Evolutionary conservation across 192 early-diverging fungal species (phyloP), one percentile per base, ranked within the genome.

Genomic region (Pilaira anomala): DNA sequence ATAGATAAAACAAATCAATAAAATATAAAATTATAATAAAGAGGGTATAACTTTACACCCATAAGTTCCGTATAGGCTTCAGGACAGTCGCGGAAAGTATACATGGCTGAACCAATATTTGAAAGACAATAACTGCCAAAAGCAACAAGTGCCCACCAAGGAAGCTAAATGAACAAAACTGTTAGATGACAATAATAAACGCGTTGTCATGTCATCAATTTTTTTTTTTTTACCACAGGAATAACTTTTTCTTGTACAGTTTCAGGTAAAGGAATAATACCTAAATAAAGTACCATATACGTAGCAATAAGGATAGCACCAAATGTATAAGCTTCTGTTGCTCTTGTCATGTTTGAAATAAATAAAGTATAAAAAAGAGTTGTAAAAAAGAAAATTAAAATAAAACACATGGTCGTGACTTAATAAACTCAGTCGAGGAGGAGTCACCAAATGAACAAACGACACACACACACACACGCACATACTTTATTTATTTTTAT

Each of bases 81-180:
- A 44, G 93, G 91, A 75, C 93, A 95, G 67, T 98, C 93, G 22
- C 91, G 81, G 76, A 98, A 98, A 1, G 85, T 92, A 40, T 91
- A 66, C 44, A 98, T 80, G 48, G 88, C 86, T 57, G 86, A 94
- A 24, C 96, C 96, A 57, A 98, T 83, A 67, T 85, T 89, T 33
- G 83, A 84, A 33, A 98, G 85, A 29, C 89, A 90, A 75, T 97
- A 96, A n/a, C 91, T 79, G 7, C 94, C 93, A 69, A 97, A 93
- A 1, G 83, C 71, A 33, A 97, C 90, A 28, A 95, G 60, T 6
- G 65, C 70, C 88, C 90, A 92, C 72, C 86, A 85, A 2, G 92
- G 91, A 18, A 93, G 65, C 89, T 92, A 72, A 28, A 58, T n/a
- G 36, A 30, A 53, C 26, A 36, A 22, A 21, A 36, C 36, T 8